phyloP scores from a whole-genome alignment of 805 yeast genomes.

The Kodamaea leandrae region DNA sequence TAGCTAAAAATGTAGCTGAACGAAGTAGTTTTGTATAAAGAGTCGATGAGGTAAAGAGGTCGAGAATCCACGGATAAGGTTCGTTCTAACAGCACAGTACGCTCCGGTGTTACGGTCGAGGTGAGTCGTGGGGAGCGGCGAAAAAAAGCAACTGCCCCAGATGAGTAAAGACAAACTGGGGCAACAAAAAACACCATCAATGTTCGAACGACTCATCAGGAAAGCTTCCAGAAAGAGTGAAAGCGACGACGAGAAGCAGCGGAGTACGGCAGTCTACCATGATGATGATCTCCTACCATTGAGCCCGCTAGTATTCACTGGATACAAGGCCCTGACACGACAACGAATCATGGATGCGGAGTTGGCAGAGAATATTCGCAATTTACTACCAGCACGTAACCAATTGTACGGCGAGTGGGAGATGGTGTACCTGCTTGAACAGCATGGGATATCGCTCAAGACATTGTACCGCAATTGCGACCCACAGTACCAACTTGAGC shows the following conservation, averaged over 20 bases:
- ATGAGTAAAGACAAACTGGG: background rate
- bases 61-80: too few relatives aligned
- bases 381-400: conserved; percentile 70
- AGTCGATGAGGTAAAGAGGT: too few relatives aligned
- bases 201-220: conserved; percentile 1
- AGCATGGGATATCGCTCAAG: conserved; percentile 82
- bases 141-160: background rate
- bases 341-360: conserved; percentile 56
- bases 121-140: too few relatives aligned
- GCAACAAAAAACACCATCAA: background rate
- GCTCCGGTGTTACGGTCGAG: too few relatives aligned
- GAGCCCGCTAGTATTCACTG: conserved; percentile 54
- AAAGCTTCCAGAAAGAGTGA: background rate
- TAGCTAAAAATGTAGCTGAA: too few relatives aligned
- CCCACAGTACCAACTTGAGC: conserved; percentile 39
- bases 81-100: too few relatives aligned
- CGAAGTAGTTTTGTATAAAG: too few relatives aligned
- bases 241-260: background rate
- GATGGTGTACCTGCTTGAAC: conserved; percentile 80
- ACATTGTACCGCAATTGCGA: conserved; percentile 64
- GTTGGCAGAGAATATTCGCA: conserved; percentile 72
- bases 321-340: conserved; percentile 59
- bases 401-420: conserved; percentile 80
- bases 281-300: conserved; percentile 38
- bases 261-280: background rate